Percentiles rank a stretch among this genome's conserved stretches.
Evolutionary conservation across 2,329 filamentous ascomycete genomes (phyloP).

Genomic region (Talaromyces sp.): DNA sequence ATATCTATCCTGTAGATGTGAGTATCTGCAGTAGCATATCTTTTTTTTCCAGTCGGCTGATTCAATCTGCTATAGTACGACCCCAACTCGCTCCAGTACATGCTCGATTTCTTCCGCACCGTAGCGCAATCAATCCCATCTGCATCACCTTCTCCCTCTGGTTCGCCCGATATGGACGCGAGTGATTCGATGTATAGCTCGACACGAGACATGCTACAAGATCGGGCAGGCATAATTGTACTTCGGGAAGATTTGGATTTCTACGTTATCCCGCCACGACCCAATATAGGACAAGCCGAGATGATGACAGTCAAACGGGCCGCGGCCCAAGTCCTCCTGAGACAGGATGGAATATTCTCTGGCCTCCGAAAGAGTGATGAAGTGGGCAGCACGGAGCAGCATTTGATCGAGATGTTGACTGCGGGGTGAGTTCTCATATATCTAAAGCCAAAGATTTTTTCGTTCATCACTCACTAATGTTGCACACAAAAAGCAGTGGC

Average conservation of each 20-base stretch:
- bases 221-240: slow-evolving; percentile 93
- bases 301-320: slow-evolving; percentile 97
- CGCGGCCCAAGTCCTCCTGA: slow-evolving; percentile 78
- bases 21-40: slow-evolving; percentile 40
- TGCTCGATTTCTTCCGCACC: slow-evolving; percentile 96
- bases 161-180: slow-evolving; percentile 59
- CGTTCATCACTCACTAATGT: background rate
- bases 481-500: slow-evolving; percentile 56
- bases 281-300: slow-evolving; percentile 78
- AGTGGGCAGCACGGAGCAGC: slow-evolving; percentile 92
- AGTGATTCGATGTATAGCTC: slow-evolving; percentile 70
- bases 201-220: slow-evolving; percentile 73
- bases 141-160: slow-evolving; percentile 63
- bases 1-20: slow-evolving; percentile 97
- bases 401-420: slow-evolving; percentile 98
- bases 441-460: background rate
- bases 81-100: slow-evolving; percentile 92
- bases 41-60: background rate
- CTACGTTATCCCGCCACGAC: slow-evolving; percentile 84
- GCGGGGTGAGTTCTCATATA: slow-evolving; percentile 69
- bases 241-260: slow-evolving; percentile 95
- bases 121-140: slow-evolving; percentile 88
- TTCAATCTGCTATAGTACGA: slow-evolving; percentile 68
- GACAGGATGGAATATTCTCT: slow-evolving; percentile 93
- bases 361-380: slow-evolving; percentile 93